A percentile compares a stretch with the other conserved stretches of the same genome.
phyloP scores from a whole-genome alignment of 2,329 filamentous ascomycete genomes.

The Fusarium nurragi region DNA sequence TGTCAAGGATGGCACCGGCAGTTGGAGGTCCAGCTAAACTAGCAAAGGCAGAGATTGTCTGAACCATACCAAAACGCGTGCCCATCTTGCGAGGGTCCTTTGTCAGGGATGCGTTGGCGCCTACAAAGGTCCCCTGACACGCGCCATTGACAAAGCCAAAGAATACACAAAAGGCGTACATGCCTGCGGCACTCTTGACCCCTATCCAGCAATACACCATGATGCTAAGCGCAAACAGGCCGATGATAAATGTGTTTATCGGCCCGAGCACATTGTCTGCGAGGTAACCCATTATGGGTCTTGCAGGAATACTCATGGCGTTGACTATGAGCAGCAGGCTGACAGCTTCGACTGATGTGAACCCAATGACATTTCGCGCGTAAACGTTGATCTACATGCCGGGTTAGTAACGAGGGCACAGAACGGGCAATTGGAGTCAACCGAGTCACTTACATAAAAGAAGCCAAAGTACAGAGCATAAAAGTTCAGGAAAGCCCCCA shows the following conservation, averaged over 20 bases:
- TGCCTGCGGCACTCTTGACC: constrained; percentile 39
- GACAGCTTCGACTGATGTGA: constrained; percentile 61
- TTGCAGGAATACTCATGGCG: constrained; percentile 66
- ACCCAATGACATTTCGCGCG: constrained; percentile 48
- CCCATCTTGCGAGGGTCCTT: constrained; percentile 54
- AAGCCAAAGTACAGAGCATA: constrained; percentile 53
- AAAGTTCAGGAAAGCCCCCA: constrained; percentile 58
- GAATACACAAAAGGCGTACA: constrained; percentile 46
- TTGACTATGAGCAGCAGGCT: constrained; percentile 72
- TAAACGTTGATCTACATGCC: constrained; percentile 55
- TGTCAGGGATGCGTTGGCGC: constrained; percentile 53
- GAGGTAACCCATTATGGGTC: constrained; percentile 66
- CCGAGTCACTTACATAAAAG: constrained; percentile 55
- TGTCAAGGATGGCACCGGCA: constrained; percentile 46
- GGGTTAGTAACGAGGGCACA: constrained; percentile 3
- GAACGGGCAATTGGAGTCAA: constrained; percentile 40
- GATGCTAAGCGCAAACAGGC: constrained; percentile 44
- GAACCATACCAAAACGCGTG: constrained; percentile 56
- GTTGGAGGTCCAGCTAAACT: constrained; percentile 54
- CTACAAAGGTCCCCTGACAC: constrained; percentile 48
- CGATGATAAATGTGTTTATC: constrained; percentile 55
- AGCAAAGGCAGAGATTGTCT: constrained; percentile 53
- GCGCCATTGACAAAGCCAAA: constrained; percentile 45
- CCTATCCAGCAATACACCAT: constrained; percentile 48
- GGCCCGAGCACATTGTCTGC: constrained; percentile 64